Percentiles rank a stretch among this genome's conserved stretches.
Evolutionary conservation across 2,329 filamentous ascomycete genomes (phyloP).

Genomic region (Neofusicoccum cordaticola): DNA sequence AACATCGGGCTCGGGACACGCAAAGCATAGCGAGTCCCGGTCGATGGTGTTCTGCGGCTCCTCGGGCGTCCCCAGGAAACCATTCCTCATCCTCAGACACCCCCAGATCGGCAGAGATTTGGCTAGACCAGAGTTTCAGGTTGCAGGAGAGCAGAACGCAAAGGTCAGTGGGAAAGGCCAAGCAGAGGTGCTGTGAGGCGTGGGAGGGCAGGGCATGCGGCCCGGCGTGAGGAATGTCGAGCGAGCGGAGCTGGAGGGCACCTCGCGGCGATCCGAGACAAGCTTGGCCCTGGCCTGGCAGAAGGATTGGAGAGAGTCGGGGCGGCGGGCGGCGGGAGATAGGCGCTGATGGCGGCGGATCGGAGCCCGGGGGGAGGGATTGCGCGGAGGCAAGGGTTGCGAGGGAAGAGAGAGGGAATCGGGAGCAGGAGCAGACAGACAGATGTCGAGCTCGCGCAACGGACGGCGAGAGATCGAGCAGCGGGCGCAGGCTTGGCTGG

Average conservation of each 20-base stretch:
- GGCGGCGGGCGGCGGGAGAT: background rate
- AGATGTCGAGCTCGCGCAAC: slow-evolving; percentile 1
- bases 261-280: background rate
- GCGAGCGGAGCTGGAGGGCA: background rate
- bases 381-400: slow-evolving; percentile 7
- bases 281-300: background rate
- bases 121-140: background rate
- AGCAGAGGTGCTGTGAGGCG: background rate
- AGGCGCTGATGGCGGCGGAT: slow-evolving; percentile 5
- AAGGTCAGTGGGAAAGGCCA: background rate
- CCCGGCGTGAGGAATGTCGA: background rate
- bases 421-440: background rate
- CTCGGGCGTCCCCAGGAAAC: slow-evolving; percentile 25
- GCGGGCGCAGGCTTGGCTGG: slow-evolving; percentile 8
- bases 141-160: background rate
- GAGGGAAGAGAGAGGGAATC: background rate
- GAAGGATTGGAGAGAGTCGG: background rate
- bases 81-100: slow-evolving; percentile 27
- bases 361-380: background rate
- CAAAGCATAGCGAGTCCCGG: slow-evolving; percentile 44
- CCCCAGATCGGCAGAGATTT: background rate
- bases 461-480: slow-evolving; percentile 2
- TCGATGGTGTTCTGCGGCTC: slow-evolving; percentile 40
- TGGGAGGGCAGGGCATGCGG: background rate
- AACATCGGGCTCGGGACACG: slow-evolving; percentile 39